Evolutionary conservation across 768 basidiomycete genomes (phyloP).

Genomic region (Atractiella rhizophila): DNA sequence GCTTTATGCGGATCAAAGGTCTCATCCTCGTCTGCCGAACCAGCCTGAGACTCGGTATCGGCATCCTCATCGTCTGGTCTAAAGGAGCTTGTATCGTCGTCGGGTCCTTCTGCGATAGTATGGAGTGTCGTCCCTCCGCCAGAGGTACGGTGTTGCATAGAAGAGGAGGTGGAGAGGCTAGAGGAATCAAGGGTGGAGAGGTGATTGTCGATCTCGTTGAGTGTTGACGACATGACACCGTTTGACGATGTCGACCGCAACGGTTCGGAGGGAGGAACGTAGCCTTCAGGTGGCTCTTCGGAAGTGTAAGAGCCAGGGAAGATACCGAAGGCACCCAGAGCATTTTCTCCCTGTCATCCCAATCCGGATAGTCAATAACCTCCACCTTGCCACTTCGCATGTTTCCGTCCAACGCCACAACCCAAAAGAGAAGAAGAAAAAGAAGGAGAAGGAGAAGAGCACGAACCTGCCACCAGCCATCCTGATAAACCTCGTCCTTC

Average conservation of each 20-base stretch:
- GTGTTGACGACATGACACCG: constrained; percentile 51
- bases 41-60: constrained; percentile 15
- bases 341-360: constrained; percentile 47
- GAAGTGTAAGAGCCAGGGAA: constrained; percentile 79
- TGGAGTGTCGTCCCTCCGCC: constrained; percentile 37
- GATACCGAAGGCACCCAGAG: constrained; percentile 54
- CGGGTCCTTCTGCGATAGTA: constrained; percentile 14
- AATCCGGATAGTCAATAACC: background rate
- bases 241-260: background rate
- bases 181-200: constrained; percentile 50
- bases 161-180: constrained; percentile 29
- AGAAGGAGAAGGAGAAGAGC: no score
- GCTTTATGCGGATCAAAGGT: no score
- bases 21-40: no score
- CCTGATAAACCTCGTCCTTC: constrained; percentile 71
- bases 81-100: background rate
- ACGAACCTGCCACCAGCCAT: constrained; percentile 84
- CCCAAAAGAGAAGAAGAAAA: background rate
- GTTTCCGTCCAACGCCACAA: background rate
- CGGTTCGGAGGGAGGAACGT: background rate
- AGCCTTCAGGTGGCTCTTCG: constrained; percentile 27
- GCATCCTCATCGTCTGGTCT: constrained; percentile 15
- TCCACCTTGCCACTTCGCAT: background rate
- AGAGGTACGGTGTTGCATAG: constrained; percentile 45
- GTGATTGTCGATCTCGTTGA: constrained; percentile 72